These are phyloP conservation scores for Hyphodiscus hymeniophilus DNA, from an alignment of 495 filamentous ascomycete species.

Conservation along the genomic window DNA sequence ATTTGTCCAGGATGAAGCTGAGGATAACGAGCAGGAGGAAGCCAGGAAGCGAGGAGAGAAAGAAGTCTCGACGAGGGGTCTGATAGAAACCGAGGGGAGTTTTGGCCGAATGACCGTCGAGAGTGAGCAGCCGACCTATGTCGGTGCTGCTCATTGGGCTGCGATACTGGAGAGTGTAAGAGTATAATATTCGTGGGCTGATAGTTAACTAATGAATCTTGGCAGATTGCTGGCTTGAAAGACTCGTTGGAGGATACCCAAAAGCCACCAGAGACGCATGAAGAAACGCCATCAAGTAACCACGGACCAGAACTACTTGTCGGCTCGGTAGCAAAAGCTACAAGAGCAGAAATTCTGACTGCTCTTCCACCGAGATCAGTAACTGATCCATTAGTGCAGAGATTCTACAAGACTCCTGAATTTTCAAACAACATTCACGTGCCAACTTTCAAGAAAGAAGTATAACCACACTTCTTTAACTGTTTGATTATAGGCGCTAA, in stretches of 20 bases:
- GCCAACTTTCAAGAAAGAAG: constrained; percentile 32
- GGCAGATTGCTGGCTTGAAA: constrained; percentile 24
- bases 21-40: too few species aligned
- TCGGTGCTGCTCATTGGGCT: constrained; percentile 44
- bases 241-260: constrained; percentile 22
- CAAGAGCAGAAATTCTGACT: constrained; percentile 31
- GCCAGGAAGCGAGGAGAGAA: too few species aligned
- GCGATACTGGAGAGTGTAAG: constrained; percentile 40
- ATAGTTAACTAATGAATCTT: too few species aligned
- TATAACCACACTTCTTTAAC: constrained; percentile 3
- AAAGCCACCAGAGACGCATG: constrained; percentile 11
- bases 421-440: constrained; percentile 28
- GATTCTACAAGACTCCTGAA: background rate
- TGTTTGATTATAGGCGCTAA: too few species aligned
- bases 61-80: background rate
- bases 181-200: too few species aligned
- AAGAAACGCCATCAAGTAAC: background rate
- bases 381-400: constrained; percentile 21
- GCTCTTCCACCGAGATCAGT: constrained; percentile 30
- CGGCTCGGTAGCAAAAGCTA: constrained; percentile 8
- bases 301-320: constrained; percentile 16
- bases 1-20: constrained; percentile 2
- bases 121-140: constrained; percentile 32
- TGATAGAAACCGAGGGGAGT: constrained; percentile 14
- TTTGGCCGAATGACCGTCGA: constrained; percentile 30